Conservation (phyloP, 108 stramenopile genomes). For the Skeletonema potamos region DNA sequence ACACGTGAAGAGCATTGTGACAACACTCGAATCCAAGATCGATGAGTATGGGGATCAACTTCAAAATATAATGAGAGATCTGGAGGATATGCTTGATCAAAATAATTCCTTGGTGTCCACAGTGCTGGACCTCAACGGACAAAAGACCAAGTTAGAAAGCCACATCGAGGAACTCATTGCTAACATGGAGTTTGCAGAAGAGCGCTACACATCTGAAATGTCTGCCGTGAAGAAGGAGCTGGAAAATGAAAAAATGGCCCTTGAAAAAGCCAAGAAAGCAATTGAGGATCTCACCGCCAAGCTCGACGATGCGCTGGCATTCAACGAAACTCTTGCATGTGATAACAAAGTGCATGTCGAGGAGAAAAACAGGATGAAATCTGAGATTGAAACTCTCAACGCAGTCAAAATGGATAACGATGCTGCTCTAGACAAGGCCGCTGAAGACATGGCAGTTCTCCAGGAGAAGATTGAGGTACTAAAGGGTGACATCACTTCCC, state of each 20-base stretch:
- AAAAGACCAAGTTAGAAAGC: background rate
- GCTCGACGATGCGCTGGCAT: background rate
- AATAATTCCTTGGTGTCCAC: background rate
- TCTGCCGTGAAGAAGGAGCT: background rate
- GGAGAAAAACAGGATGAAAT: background rate
- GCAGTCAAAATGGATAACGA: background rate
- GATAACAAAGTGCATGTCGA: background rate
- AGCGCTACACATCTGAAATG: background rate
- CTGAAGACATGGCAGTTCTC: background rate
- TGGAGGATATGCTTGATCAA: background rate
- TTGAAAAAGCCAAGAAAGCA: background rate
- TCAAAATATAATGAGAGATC: background rate
- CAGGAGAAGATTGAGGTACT: background rate
- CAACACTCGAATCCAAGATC: background rate
- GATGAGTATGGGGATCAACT: background rate
- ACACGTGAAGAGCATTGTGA: background rate
- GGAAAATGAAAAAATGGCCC: background rate
- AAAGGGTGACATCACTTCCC: background rate
- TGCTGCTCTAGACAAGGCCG: background rate
- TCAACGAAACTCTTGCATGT: background rate
- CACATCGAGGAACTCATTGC: background rate
- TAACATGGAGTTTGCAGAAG: background rate
- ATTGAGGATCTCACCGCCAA: background rate
- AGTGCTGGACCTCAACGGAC: background rate
- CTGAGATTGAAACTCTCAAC: background rate